Conservation (phyloP, 495 filamentous ascomycete genomes). For the Xylaria sp. region DNA sequence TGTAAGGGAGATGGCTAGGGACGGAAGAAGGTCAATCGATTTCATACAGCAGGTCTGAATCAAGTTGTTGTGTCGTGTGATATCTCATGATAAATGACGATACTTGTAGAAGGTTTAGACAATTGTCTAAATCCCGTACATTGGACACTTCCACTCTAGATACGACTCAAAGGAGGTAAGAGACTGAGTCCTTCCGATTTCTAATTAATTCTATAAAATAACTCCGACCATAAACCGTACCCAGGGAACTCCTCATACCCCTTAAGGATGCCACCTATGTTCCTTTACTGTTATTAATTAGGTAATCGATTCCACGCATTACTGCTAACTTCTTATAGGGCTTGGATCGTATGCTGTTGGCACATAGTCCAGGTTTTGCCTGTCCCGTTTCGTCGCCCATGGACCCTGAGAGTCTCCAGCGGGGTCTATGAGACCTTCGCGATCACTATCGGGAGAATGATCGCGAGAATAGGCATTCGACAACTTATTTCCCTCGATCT, state of each 20-base stretch:
- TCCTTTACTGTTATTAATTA: neutral
- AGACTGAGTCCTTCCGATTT: neutral
- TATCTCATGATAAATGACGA: neutral
- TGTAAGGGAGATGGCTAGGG: neutral
- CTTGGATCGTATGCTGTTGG: slow-evolving; percentile 24
- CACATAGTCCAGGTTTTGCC: slow-evolving; percentile 24
- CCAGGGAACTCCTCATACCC: neutral
- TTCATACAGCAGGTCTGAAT: neutral
- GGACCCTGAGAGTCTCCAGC: slow-evolving; percentile 25
- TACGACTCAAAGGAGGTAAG: neutral
- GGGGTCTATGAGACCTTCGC: slow-evolving; percentile 30
- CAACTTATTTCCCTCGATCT: slow-evolving; percentile 42
- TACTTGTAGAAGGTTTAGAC: neutral
- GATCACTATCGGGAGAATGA: slow-evolving; percentile 27
- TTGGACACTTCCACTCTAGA: neutral
- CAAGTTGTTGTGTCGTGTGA: neutral
- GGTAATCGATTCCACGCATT: neutral
- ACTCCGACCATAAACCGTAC: neutral
- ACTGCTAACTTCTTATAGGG: neutral
- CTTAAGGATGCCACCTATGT: neutral
- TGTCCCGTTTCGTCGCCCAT: slow-evolving; percentile 11
- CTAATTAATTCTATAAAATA: slow-evolving; percentile 12
- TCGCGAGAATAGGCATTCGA: slow-evolving; percentile 17
- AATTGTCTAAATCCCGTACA: neutral
- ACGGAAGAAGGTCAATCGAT: neutral